phyloP scores from a whole-genome alignment of 2,329 filamentous ascomycete species.

The Aspergillus vadensis region DNA sequence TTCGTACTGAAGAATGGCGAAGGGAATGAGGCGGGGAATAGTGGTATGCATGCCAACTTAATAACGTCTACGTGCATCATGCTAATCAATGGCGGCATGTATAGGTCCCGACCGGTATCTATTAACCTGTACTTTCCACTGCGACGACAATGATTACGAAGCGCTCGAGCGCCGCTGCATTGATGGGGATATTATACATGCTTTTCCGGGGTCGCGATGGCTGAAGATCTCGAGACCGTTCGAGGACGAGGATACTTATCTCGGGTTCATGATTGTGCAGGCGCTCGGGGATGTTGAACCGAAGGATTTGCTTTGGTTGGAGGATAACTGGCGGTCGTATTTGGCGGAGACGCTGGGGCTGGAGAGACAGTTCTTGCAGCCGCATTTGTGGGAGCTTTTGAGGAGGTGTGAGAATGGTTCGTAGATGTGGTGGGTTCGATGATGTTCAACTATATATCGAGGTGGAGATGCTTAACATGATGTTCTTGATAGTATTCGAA shows the following conservation, averaged over 20 bases:
- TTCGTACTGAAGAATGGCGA: background rate
- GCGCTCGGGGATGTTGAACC: background rate
- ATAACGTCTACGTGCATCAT: background rate
- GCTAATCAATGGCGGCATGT: background rate
- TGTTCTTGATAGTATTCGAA: no score
- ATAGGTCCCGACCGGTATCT: background rate
- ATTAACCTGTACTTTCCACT: background rate
- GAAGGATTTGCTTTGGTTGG: background rate
- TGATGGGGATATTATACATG: background rate
- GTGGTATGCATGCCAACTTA: background rate
- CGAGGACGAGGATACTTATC: background rate
- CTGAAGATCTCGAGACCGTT: background rate
- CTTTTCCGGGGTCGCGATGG: background rate
- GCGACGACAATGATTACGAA: background rate
- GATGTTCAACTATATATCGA: no score
- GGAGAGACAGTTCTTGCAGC: background rate
- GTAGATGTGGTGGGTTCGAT: background rate
- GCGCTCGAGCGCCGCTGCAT: background rate
- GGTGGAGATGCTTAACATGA: no score
- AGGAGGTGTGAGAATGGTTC: background rate
- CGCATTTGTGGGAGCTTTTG: background rate
- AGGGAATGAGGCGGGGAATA: background rate
- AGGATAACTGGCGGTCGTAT: background rate
- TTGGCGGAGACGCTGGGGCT: background rate
- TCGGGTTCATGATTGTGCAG: background rate